Base-by-base conservation (phyloP, 306 rosid genomes). In the Sicyos baderoa region DNA sequence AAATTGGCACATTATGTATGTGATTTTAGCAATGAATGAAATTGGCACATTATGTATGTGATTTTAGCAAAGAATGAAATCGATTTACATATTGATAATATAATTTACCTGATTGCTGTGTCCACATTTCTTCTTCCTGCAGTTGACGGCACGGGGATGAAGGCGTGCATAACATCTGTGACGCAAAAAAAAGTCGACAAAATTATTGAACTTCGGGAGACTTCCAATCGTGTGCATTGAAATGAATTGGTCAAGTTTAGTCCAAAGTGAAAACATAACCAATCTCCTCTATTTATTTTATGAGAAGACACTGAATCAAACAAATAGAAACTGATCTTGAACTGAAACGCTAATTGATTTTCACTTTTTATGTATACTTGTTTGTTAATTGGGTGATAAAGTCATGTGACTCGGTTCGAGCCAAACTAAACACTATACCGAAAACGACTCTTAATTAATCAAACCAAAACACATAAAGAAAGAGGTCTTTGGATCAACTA, bases 121-220 rank as follows among this genome's bases (percentile, higher is more conserved):
- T 29, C 98, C 98, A 78, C 98, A 92, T 84, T 92, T 92, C 93
- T 92, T 92, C 71, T 92, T 92, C 87, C 98, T 85, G 89, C 98
- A 92, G 89, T 92, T 92, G 58, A 92, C 98, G 1, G 98, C 98
- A 56, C 96, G 96, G 1, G 98, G 98, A 79, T 92, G 98, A 52
- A 92, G 65, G 37, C 98, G 96, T 1, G 97, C 97, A 58, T 91
- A 91, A 44, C 97, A 91, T 84, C 97, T 88, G 85, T 17, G 68
- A 17, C 23, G 25, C 16, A 37, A 61, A 15, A 14, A 37, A 0
- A 45, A 42, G 1, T 10, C 14, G 0, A 42, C 50, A 10, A 45
- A 45, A 45, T 45, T 9, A 57, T 25, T 17, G 7, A 57, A 57
- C 0, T 13, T 3, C 2, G n/a, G n/a, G 5, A 57, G 17, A 13